These are phyloP conservation scores for Yamadazyma conglobata DNA, from an alignment of 1,139 yeast genomes.

Conservation along the genomic window DNA sequence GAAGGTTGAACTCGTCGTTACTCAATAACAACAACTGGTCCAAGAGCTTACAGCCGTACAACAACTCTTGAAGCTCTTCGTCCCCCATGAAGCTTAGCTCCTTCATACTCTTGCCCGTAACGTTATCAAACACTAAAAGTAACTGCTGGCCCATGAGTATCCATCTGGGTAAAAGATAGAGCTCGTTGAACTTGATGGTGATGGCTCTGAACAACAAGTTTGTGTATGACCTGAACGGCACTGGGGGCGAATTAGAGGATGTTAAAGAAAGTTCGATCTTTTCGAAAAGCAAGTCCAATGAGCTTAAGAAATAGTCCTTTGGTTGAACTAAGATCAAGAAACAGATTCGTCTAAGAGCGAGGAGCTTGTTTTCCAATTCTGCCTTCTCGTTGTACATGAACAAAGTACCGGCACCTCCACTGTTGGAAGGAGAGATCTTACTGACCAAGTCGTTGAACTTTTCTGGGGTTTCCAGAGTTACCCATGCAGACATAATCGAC, in stretches of 20 bases:
- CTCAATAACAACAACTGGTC: conserved; percentile 68
- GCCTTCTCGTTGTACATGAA: conserved; percentile 75
- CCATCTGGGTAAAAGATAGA: conserved; percentile 72
- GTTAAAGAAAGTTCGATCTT: conserved; percentile 45
- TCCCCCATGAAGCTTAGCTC: conserved; percentile 31
- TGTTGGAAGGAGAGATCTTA: conserved; percentile 46
- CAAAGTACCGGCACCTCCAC: conserved; percentile 51
- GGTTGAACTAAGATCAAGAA: conserved; percentile 63
- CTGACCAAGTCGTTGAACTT: conserved; percentile 53
- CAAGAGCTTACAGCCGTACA: conserved; percentile 70
- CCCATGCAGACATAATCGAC: conserved; percentile 53
- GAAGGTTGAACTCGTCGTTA: conserved; percentile 74
- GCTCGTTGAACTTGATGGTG: conserved; percentile 55
- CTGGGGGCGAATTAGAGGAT: conserved; percentile 26
- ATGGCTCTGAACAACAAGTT: conserved; percentile 61
- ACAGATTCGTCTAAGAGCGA: conserved; percentile 55
- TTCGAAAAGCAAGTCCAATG: conserved; percentile 47
- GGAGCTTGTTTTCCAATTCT: conserved; percentile 50
- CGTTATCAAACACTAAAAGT: conserved; percentile 46
- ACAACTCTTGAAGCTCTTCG: conserved; percentile 41
- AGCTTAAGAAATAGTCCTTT: conserved; percentile 49
- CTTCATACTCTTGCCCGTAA: conserved; percentile 27
- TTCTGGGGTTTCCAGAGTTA: conserved; percentile 50
- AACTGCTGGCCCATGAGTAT: conserved; percentile 61
- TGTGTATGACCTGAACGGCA: conserved; percentile 41